These are phyloP conservation scores for Amanita subjunquillea DNA, from an alignment of 768 basidiomycete species.

Conservation along the genomic window DNA sequence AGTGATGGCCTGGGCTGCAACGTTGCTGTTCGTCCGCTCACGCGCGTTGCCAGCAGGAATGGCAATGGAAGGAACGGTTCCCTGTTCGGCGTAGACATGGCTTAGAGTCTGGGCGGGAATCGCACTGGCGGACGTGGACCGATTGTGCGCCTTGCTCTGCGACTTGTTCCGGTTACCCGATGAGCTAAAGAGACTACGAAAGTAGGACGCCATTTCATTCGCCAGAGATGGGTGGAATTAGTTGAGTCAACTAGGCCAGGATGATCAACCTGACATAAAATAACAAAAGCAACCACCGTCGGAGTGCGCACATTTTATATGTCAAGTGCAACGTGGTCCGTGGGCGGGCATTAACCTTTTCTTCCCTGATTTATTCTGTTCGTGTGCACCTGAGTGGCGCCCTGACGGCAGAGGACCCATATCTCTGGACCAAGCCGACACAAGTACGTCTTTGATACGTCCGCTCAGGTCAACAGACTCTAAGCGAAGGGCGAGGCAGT, in stretches of 20 bases:
- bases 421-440: neutral
- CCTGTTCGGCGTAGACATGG: constrained; percentile 29
- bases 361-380: neutral
- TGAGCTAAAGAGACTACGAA: constrained; percentile 6
- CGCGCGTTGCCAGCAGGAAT: constrained; percentile 20
- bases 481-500: neutral
- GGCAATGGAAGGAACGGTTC: constrained; percentile 22
- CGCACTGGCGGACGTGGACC: constrained; percentile 30
- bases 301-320: neutral
- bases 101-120: constrained; percentile 18
- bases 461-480: neutral
- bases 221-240: neutral
- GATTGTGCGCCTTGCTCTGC: constrained; percentile 23
- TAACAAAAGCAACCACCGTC: neutral
- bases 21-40: constrained; percentile 27
- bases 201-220: constrained; percentile 7
- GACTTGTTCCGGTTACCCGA: constrained; percentile 11
- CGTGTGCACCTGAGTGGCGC: neutral
- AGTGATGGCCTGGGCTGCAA: constrained; percentile 22
- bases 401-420: constrained; percentile 1
- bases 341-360: neutral
- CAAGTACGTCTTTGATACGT: constrained; percentile 1
- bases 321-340: constrained; percentile 1
- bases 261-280: neutral
- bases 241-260: neutral